phyloP scores from a whole-genome alignment of 225 moss, liverwort and hornwort species.

The Lunularia cruciata region DNA sequence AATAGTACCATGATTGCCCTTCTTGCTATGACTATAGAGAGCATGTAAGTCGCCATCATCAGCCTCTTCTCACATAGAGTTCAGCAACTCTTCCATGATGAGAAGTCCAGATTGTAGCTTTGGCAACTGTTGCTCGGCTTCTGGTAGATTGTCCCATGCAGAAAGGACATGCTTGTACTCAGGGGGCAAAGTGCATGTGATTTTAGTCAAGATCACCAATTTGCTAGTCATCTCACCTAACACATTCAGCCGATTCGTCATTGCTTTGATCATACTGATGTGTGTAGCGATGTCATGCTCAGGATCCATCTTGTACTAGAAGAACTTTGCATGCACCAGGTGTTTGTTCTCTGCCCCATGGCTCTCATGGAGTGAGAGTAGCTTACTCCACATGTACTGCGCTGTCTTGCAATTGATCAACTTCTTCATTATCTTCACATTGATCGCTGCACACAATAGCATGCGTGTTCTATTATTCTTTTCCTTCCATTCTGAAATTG shows the following conservation, averaged over 20 bases:
- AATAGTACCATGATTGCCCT: no score
- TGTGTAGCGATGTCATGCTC: neutral
- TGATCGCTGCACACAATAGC: neutral
- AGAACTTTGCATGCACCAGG: neutral
- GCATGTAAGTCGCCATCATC: neutral
- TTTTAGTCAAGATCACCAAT: neutral
- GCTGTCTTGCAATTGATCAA: neutral
- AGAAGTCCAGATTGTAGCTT: neutral
- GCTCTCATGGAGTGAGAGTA: neutral
- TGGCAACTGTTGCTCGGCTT: neutral
- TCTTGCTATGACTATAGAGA: neutral
- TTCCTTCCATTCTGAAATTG: neutral
- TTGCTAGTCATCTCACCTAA: neutral
- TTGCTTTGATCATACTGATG: neutral
- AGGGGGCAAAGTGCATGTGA: neutral
- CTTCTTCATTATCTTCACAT: neutral
- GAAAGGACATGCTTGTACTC: neutral
- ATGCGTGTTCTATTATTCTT: neutral
- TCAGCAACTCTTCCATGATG: neutral
- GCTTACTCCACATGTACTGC: neutral
- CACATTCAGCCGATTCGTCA: neutral
- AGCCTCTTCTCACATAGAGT: neutral
- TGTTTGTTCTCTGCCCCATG: neutral
- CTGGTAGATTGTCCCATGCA: neutral
- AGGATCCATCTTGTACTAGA: slow-evolving; percentile 2